Conservation (phyloP, 495 filamentous ascomycete species). For the Lepraria neglecta region DNA sequence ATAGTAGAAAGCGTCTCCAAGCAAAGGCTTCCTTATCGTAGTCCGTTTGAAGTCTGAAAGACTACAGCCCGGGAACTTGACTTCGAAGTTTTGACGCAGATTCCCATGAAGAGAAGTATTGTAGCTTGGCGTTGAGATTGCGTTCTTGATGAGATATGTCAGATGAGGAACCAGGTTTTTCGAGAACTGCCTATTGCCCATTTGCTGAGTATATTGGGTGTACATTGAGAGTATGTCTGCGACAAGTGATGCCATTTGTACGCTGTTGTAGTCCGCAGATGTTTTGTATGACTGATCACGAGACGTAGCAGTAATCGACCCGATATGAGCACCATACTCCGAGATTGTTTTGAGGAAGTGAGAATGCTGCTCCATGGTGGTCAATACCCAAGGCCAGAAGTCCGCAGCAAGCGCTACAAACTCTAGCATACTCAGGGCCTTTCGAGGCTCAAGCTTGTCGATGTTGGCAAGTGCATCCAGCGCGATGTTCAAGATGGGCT, state of each 20-base stretch:
- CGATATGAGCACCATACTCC: conserved; percentile 59
- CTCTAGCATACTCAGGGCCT: conserved; percentile 67
- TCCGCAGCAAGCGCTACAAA: conserved; percentile 83
- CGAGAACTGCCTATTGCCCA: conserved; percentile 57
- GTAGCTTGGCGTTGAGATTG: conserved; percentile 66
- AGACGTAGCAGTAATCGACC: conserved; percentile 40
- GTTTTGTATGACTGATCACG: conserved; percentile 39
- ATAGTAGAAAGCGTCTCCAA: conserved; percentile 77
- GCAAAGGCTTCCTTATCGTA: conserved; percentile 48
- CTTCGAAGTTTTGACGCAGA: conserved; percentile 75
- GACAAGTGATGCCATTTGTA: conserved; percentile 70
- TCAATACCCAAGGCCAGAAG: conserved; percentile 86
- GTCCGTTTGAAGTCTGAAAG: conserved; percentile 74
- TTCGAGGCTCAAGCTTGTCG: conserved; percentile 51
- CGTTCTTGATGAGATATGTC: conserved; percentile 67
- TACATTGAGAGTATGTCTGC: conserved; percentile 89
- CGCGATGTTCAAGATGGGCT: conserved; percentile 67
- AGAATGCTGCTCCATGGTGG: conserved; percentile 64
- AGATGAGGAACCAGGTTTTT: conserved; percentile 65
- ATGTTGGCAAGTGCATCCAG: conserved; percentile 67
- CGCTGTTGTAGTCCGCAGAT: conserved; percentile 51
- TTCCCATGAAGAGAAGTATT: conserved; percentile 80
- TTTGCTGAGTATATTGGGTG: conserved; percentile 71
- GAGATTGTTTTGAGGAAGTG: conserved; percentile 64
- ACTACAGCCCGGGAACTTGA: conserved; percentile 61